Evolutionary conservation across 2,329 filamentous ascomycete genomes (phyloP).

Genomic region (Harringtonia lauricola): DNA sequence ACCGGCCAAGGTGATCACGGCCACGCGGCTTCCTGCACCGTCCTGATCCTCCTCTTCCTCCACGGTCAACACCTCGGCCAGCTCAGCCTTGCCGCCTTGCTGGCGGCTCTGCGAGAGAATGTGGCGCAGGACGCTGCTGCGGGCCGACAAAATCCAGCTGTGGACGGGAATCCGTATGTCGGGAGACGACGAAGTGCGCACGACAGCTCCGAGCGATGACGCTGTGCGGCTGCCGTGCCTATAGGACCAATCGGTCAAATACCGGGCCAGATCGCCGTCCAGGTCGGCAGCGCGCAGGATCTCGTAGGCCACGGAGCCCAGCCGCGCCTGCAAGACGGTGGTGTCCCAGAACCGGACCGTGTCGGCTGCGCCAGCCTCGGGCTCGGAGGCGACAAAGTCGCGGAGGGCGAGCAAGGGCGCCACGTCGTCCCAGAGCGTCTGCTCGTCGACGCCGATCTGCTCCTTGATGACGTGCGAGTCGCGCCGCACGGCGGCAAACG

Average conservation of each 20-base stretch:
- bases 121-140: constrained; percentile 58
- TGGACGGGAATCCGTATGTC: constrained; percentile 70
- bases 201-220: constrained; percentile 24
- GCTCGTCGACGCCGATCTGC: constrained; percentile 53
- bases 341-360: constrained; percentile 29
- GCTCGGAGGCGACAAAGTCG: constrained; percentile 39
- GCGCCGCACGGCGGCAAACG: constrained; percentile 77
- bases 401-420: constrained; percentile 57
- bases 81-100: constrained; percentile 23
- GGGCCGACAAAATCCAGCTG: constrained; percentile 64
- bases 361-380: constrained; percentile 10
- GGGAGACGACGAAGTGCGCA: constrained; percentile 50
- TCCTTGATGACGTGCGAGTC: constrained; percentile 74
- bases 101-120: constrained; percentile 48
- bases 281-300: constrained; percentile 54
- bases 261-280: constrained; percentile 47
- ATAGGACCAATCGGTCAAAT: constrained; percentile 30
- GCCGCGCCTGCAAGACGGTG: constrained; percentile 37
- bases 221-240: constrained; percentile 21
- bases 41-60: constrained; percentile 22
- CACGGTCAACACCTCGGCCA: constrained; percentile 48
- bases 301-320: constrained; percentile 37
- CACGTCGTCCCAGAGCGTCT: constrained; percentile 64
- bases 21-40: constrained; percentile 12
- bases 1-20: constrained; percentile 52